Percentiles rank a stretch among this genome's conserved stretches.
Evolutionary conservation across 2,329 filamentous ascomycete genomes (phyloP).

Genomic region (Purpureocillium lavendulum): DNA sequence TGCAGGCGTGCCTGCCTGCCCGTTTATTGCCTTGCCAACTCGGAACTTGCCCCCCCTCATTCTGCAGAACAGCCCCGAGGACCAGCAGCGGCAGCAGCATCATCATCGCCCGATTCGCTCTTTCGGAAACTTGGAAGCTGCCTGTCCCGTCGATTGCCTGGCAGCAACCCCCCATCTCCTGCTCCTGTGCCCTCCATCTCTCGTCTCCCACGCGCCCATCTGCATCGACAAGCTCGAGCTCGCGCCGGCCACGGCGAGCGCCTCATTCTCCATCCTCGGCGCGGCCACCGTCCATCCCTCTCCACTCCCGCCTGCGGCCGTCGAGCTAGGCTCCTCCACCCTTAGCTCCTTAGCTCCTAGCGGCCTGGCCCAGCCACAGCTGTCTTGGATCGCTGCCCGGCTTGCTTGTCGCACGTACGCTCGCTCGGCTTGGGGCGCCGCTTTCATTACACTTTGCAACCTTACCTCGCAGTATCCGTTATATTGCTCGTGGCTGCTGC

Average conservation of each 20-base stretch:
- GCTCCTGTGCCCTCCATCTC: too few relatives aligned
- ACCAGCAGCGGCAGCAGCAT: too few relatives aligned
- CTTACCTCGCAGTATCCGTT: not conserved
- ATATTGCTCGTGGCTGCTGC: not conserved
- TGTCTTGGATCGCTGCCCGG: not conserved
- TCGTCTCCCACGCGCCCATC: too few relatives aligned
- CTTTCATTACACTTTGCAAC: not conserved
- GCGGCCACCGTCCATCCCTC: not conserved
- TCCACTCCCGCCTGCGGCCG: not conserved
- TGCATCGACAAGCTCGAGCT: too few relatives aligned
- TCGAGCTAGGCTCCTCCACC: constrained; percentile 1
- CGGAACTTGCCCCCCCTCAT: not conserved
- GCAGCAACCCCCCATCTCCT: too few relatives aligned
- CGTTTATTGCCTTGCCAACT: not conserved
- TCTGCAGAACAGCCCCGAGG: too few relatives aligned
- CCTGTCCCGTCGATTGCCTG: too few relatives aligned
- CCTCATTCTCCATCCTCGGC: not conserved
- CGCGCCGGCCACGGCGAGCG: too few relatives aligned
- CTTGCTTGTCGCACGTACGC: not conserved
- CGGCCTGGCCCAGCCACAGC: constrained; percentile 2
- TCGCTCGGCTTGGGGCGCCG: not conserved
- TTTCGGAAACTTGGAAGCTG: too few relatives aligned
- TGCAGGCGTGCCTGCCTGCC: not conserved
- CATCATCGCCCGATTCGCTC: too few relatives aligned
- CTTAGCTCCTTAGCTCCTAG: not conserved